Evolutionary conservation across 2,329 filamentous ascomycete species (phyloP).

Genomic region (Huntiella omanensis): DNA sequence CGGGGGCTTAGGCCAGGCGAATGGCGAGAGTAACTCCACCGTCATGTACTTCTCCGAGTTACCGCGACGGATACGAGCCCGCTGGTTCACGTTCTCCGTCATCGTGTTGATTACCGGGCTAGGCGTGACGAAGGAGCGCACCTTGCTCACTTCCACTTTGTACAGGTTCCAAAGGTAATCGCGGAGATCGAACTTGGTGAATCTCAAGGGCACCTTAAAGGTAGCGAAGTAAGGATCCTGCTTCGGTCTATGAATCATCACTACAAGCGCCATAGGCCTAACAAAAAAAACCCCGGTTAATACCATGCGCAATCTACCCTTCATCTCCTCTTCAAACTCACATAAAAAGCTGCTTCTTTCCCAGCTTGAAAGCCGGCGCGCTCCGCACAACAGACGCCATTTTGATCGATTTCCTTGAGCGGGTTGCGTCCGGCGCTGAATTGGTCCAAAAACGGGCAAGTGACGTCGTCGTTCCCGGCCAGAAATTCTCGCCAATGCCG

Average conservation of each 20-base stretch:
- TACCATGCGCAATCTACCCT: too few relatives aligned
- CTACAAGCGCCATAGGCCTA: constrained; percentile 67
- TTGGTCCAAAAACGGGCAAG: not conserved
- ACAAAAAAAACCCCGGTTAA: not conserved
- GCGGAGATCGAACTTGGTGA: constrained; percentile 91
- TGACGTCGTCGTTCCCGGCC: not conserved
- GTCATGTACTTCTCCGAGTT: constrained; percentile 79
- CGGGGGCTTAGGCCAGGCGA: constrained; percentile 66
- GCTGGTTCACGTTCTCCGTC: constrained; percentile 21
- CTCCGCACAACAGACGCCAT: constrained; percentile 25
- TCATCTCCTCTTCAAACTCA: constrained; percentile 18
- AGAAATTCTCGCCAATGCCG: not conserved
- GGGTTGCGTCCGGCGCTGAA: not conserved
- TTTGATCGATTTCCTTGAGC: constrained; percentile 7
- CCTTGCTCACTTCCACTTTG: constrained; percentile 48
- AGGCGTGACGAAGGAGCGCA: constrained; percentile 45
- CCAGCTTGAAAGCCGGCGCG: constrained; percentile 28
- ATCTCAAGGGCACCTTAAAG: constrained; percentile 76
- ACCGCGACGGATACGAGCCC: constrained; percentile 37
- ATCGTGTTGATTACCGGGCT: constrained; percentile 27
- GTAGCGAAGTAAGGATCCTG: constrained; percentile 65
- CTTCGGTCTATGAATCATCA: constrained; percentile 52
- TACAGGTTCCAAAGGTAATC: constrained; percentile 88
- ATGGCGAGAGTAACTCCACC: constrained; percentile 70
- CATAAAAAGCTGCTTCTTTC: constrained; percentile 37